These are phyloP conservation scores for Apiotrichum brassicae DNA, from an alignment of 1,284 basidiomycete genomes.

Conservation along the genomic window DNA sequence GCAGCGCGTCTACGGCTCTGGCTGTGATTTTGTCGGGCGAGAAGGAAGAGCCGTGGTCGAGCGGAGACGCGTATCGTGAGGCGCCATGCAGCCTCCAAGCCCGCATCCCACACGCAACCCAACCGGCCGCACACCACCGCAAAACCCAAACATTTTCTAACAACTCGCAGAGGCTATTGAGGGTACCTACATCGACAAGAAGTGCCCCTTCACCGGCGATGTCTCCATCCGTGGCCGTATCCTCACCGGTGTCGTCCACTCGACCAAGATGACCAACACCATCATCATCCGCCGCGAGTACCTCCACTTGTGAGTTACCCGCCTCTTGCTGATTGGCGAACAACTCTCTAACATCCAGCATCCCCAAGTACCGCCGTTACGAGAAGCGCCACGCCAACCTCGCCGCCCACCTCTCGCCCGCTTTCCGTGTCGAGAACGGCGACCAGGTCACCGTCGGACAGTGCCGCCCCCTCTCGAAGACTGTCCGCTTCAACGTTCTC, in stretches of 20 bases:
- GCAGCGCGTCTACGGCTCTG: too few species aligned
- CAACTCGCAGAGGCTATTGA: constrained; percentile 86
- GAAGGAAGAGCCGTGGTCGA: too few species aligned
- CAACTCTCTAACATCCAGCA: constrained; percentile 33
- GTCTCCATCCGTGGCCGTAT: constrained; percentile 99
- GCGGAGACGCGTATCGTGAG: too few species aligned
- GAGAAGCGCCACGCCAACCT: constrained; percentile 99
- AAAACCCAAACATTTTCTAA: constrained; percentile 65
- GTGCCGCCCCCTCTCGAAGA: constrained; percentile 99
- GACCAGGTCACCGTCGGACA: constrained; percentile 97
- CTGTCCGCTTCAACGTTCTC: constrained; percentile 96
- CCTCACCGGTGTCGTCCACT: constrained; percentile 94
- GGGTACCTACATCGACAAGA: constrained; percentile 99
- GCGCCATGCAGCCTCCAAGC: not conserved
- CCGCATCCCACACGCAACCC: too few species aligned
- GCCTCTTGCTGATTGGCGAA: not conserved
- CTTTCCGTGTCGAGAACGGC: constrained; percentile 92
- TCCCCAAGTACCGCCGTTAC: constrained; percentile 98
- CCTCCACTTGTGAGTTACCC: constrained; percentile 61
- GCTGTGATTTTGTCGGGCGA: too few species aligned
- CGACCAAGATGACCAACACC: constrained; percentile 96
- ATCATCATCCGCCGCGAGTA: constrained; percentile 98
- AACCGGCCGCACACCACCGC: too few species aligned
- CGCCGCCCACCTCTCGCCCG: constrained; percentile 92
- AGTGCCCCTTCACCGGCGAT: constrained; percentile 95